Conservation (phyloP, 164 flowering plant genomes). For the grape (Vitis vinifera) region ASM3070453v1 NC_081818.1:16117001-16117500, state of each 20-base stretch:
- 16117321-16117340: constrained; percentile 73
- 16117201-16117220: neutral
- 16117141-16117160: neutral
- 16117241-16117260: constrained; percentile 90
- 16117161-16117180: neutral
- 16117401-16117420: constrained; percentile 63
- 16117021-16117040: neutral
- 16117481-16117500: constrained; percentile 83
- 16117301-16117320: constrained; percentile 66
- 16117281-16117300: constrained; percentile 76
- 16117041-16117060: neutral
- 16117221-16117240: constrained; percentile 79
- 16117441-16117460: constrained; percentile 88
- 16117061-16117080: neutral
- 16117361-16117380: constrained; percentile 63
- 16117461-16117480: constrained; percentile 75
- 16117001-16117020: neutral
- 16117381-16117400: constrained; percentile 85
- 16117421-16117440: constrained; percentile 63
- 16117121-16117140: neutral
- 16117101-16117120: neutral
- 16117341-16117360: constrained; percentile 87
- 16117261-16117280: constrained; percentile 75
- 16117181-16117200: neutral
- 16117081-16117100: neutral